A percentile compares a stretch with the other conserved stretches of the same genome.
Conservation (phyloP, 2,329 filamentous ascomycete genomes). For the Colletotrichum gloeosporioides region DNA sequence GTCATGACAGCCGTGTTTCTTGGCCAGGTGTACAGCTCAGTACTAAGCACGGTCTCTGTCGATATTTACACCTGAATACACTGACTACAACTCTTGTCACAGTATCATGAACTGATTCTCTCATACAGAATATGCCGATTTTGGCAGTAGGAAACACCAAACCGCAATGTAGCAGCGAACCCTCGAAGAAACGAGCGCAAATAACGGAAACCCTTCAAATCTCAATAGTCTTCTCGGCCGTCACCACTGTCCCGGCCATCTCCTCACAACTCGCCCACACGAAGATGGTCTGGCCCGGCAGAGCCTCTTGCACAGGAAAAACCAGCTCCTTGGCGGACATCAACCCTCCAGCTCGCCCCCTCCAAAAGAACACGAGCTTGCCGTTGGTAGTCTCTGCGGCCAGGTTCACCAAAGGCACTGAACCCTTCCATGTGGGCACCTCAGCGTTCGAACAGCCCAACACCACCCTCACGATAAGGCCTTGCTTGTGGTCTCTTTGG, state of each 20-base stretch:
- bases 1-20: background rate
- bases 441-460: slow-evolving; percentile 75
- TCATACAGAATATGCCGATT: background rate
- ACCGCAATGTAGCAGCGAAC: background rate
- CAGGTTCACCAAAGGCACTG: slow-evolving; percentile 73
- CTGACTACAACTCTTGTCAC: too few relatives aligned
- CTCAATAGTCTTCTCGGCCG: background rate
- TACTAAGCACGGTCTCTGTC: fast-evolving
- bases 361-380: slow-evolving; percentile 71
- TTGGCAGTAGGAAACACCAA: background rate
- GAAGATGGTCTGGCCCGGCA: slow-evolving; percentile 60
- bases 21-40: fast-evolving
- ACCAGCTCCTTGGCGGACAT: slow-evolving; percentile 62
- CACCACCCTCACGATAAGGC: slow-evolving; percentile 65
- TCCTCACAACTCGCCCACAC: slow-evolving; percentile 84
- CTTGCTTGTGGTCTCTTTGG: slow-evolving; percentile 29
- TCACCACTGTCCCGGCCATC: slow-evolving; percentile 67
- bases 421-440: slow-evolving; percentile 67
- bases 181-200: background rate
- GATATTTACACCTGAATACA: too few relatives aligned
- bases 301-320: slow-evolving; percentile 58
- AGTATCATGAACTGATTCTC: background rate
- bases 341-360: slow-evolving; percentile 68
- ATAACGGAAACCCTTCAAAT: background rate
- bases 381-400: slow-evolving; percentile 76